phyloP scores from a whole-genome alignment of 495 filamentous ascomycete genomes.

The Penicilliopsis zonata region DNA sequence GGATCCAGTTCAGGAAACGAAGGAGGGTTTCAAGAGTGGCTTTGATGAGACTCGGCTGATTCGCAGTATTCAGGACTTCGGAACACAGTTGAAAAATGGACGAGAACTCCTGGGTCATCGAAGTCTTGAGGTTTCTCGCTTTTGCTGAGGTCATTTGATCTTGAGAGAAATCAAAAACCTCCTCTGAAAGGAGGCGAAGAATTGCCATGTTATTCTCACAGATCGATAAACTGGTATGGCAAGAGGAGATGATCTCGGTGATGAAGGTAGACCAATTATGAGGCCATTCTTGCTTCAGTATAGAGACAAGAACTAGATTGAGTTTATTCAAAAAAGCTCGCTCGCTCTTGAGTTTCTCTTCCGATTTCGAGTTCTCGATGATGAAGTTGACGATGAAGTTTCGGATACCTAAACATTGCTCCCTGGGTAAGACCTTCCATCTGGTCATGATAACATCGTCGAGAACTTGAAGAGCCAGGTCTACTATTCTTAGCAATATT shows the following conservation, averaged over 20 bases:
- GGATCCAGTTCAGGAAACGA: constrained; percentile 97
- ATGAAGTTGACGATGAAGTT: constrained; percentile 98
- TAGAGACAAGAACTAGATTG: constrained; percentile 91
- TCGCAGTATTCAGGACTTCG: constrained; percentile 80
- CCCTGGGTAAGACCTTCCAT: constrained; percentile 93
- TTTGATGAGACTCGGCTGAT: constrained; percentile 79
- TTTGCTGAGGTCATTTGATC: constrained; percentile 97
- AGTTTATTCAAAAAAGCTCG: constrained; percentile 91
- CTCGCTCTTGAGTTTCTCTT: constrained; percentile 71
- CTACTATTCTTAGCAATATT: constrained; percentile 44
- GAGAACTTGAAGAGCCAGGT: constrained; percentile 88
- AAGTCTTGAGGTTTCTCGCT: constrained; percentile 89
- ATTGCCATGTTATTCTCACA: constrained; percentile 99
- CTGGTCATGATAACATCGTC: constrained; percentile 98
- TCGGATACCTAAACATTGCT: constrained; percentile 94
- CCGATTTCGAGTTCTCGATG: constrained; percentile 78
- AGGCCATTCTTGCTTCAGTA: constrained; percentile 99
- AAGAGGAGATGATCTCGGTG: constrained; percentile 96
- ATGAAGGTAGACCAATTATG: constrained; percentile 99
- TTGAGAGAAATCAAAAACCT: constrained; percentile 97
- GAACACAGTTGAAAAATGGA: constrained; percentile 95
- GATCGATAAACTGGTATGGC: constrained; percentile 84
- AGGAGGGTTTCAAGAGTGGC: constrained; percentile 89
- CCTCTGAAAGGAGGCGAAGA: constrained; percentile 86
- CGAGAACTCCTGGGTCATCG: constrained; percentile 96